These are phyloP conservation scores for Gamsiella multidivaricata DNA, from an alignment of 192 early-diverging fungal genomes.

Conservation along the genomic window DNA sequence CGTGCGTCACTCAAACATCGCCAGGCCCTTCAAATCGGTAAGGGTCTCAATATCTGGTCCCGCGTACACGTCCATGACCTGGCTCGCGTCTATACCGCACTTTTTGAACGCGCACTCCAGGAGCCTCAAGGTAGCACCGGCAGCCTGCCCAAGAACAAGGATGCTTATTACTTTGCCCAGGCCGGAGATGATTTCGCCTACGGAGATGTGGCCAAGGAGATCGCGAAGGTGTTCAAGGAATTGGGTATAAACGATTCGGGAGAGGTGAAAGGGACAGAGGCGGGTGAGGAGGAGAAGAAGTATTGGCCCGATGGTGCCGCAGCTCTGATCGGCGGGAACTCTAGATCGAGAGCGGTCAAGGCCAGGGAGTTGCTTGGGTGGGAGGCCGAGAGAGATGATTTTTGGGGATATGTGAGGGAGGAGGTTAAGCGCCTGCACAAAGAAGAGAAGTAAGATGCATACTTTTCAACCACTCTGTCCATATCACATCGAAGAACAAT, in stretches of 20 bases:
- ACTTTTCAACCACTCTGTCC: no score
- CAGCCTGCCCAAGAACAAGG: constrained; percentile 37
- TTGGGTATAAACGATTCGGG: constrained; percentile 28
- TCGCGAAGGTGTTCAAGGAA: constrained; percentile 19
- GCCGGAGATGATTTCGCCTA: constrained; percentile 23
- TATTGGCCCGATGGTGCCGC: constrained; percentile 8
- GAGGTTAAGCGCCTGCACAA: constrained; percentile 29
- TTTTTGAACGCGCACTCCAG: constrained; percentile 25
- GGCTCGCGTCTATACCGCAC: constrained; percentile 24
- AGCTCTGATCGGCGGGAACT: constrained; percentile 18
- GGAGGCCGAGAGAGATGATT: constrained; percentile 28
- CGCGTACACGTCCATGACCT: constrained; percentile 40
- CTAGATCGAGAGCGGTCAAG: constrained; percentile 27
- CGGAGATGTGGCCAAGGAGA: constrained; percentile 30
- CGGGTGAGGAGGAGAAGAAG: constrained; percentile 13
- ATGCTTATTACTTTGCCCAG: constrained; percentile 40
- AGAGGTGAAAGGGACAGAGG: neutral
- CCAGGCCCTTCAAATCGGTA: constrained; percentile 26
- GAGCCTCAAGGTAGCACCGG: constrained; percentile 29
- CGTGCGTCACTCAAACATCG: constrained; percentile 6
- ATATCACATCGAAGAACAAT: no score
- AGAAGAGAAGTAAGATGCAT: no score
- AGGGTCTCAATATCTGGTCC: constrained; percentile 33
- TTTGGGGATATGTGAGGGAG: constrained; percentile 20
- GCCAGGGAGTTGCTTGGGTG: constrained; percentile 33